These are phyloP conservation scores for Mollisia scopiformis DNA, from an alignment of 2,329 filamentous ascomycete species.

Conservation along the genomic window DNA sequence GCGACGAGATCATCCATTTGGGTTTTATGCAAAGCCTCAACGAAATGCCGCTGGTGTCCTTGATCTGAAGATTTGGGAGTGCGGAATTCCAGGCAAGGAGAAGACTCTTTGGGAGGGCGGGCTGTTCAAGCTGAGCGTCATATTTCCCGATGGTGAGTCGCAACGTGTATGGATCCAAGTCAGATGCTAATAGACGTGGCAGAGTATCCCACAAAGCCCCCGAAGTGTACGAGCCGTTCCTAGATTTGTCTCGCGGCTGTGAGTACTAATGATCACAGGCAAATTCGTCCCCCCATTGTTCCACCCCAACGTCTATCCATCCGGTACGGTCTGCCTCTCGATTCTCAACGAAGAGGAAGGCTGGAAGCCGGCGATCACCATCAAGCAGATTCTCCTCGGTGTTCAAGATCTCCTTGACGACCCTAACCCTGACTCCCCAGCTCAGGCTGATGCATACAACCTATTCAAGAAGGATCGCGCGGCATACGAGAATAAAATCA, in stretches of 20 bases:
- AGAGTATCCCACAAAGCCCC: conserved; percentile 99
- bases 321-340: conserved; percentile 93
- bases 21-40: conserved; percentile 90
- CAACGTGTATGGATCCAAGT: not conserved
- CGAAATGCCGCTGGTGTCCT: conserved; percentile 79
- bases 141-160: conserved; percentile 85
- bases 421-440: conserved; percentile 94
- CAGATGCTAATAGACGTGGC: conserved; percentile 30
- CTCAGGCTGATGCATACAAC: conserved; percentile 96
- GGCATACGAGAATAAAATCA: conserved; percentile 89
- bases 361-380: conserved; percentile 98
- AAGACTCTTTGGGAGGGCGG: conserved; percentile 99
- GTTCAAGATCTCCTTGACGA: conserved; percentile 96
- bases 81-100: conserved; percentile 92
- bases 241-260: not conserved
- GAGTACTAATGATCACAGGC: conserved; percentile 56
- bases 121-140: conserved; percentile 90
- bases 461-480: conserved; percentile 87
- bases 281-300: conserved; percentile 96
- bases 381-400: conserved; percentile 95
- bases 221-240: conserved; percentile 76
- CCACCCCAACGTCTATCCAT: conserved; percentile 98
- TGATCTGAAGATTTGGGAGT: conserved; percentile 96
- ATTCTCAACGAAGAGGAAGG: conserved; percentile 98
- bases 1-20: conserved; percentile 95